Evolutionary conservation across 306 rosid species (phyloP).

Genomic region (Sophora flavescens): DNA sequence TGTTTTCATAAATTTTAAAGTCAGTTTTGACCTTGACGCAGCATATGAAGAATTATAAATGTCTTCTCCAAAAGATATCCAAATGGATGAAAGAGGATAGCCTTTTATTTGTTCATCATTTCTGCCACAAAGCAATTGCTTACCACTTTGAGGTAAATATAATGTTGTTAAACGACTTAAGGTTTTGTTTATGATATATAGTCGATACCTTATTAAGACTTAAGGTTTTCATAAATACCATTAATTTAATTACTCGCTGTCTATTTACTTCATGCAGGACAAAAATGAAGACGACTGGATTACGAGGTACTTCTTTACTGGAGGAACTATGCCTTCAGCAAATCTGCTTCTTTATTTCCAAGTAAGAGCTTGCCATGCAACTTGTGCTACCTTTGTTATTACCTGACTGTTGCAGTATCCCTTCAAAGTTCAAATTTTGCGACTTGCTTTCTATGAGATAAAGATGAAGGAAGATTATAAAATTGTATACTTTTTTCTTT

Average conservation of each 20-base stretch:
- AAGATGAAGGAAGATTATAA: neutral
- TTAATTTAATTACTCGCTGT: constrained; percentile 7
- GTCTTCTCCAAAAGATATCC: constrained; percentile 90
- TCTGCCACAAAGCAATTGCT: constrained; percentile 89
- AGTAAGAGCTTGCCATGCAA: constrained; percentile 55
- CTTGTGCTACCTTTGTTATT: constrained; percentile 30
- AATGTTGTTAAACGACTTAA: neutral
- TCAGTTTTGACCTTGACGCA: constrained; percentile 44
- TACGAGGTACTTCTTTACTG: constrained; percentile 83
- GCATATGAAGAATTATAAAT: constrained; percentile 97
- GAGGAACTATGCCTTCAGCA: constrained; percentile 97
- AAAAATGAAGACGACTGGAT: constrained; percentile 91
- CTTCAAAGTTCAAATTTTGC: neutral
- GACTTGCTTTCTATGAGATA: neutral
- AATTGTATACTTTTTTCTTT: neutral
- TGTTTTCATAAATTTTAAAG: neutral
- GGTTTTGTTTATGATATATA: constrained; percentile 25
- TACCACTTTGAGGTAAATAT: constrained; percentile 88
- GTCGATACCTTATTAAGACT: neutral
- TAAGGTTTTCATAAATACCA: neutral
- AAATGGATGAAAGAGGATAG: constrained; percentile 84
- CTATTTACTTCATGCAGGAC: constrained; percentile 59
- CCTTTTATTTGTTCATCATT: constrained; percentile 78
- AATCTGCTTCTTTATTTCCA: constrained; percentile 91
- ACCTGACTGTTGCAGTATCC: constrained; percentile 4